Base-by-base conservation (phyloP, 345 rosid species). In the Eucalyptus paniculata region DNA sequence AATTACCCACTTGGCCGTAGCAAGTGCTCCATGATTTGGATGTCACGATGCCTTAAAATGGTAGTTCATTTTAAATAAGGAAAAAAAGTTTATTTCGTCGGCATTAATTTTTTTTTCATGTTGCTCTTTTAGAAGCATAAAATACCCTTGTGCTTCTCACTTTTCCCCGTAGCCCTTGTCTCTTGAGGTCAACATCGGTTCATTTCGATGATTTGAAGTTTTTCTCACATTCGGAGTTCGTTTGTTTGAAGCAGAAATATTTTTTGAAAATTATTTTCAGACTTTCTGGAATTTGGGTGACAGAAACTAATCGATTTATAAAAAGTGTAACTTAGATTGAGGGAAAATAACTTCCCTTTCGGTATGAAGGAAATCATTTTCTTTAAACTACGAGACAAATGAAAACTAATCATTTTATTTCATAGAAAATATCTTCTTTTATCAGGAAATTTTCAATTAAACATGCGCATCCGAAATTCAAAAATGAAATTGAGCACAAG, bases 391-490 rank as follows among this genome's bases (percentile, higher is more conserved):
- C 7, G 2, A 60, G 30, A 60, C 16, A 6, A 28, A 28, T 28
- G 16, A 60, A 60, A 28, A 60, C 8, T 60, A 28, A 60, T 30
- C 16, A 60, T 6, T 60, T 60, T 60, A 6, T 14, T 60, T 60
- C 16, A 28, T 60, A 12, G 2, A 28, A 60, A 60, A 60, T 60
- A 28, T 60, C 0, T 60, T 30, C 32, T 28, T 60, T 30, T 28
- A 60, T 60, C 4, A 13, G 1, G 69, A 28, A 60, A 28, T 28
- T 60, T 60, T 13, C 69, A 12, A 12, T 28, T 30, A 28, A 30
- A 60, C 2, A 60, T 0, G 7, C 1, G 16, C 16, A 28, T 17
- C 32, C 0, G 0, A 28, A 28, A 60, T 60, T 60, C 16, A 13
- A 60, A 60, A 60, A 60, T 60, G n/a, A 60, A 60, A 60, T 60